These are phyloP conservation scores for Cairneyella variabilis DNA, from an alignment of 495 filamentous ascomycete genomes.

Conservation along the genomic window DNA sequence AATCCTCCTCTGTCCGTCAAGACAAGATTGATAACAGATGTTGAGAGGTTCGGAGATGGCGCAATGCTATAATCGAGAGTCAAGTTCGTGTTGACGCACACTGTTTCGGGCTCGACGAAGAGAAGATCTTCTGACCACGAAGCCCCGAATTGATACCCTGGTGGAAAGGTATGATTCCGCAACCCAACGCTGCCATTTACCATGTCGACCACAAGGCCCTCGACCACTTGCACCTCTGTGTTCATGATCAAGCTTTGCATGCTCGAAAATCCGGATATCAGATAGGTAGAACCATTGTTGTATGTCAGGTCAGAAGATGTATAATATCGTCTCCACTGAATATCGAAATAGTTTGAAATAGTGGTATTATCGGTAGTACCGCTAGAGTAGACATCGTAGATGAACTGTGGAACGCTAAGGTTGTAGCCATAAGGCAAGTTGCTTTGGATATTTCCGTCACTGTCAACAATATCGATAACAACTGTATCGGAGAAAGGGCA, in stretches of 20 bases:
- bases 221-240: constrained; percentile 29
- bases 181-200: constrained; percentile 38
- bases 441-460: neutral
- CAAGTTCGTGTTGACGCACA: constrained; percentile 42
- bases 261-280: constrained; percentile 20
- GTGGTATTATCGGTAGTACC: constrained; percentile 25
- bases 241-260: constrained; percentile 31
- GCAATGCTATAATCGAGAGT: constrained; percentile 39
- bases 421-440: constrained; percentile 17
- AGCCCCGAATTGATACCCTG: constrained; percentile 21
- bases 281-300: constrained; percentile 18
- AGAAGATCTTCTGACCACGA: constrained; percentile 42
- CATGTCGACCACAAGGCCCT: constrained; percentile 42
- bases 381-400: constrained; percentile 32
- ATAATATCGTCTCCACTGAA: constrained; percentile 34
- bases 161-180: constrained; percentile 42
- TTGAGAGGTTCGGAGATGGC: constrained; percentile 1
- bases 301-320: constrained; percentile 3
- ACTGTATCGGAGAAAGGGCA: constrained; percentile 10
- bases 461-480: neutral
- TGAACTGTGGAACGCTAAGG: constrained; percentile 24
- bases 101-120: constrained; percentile 40
- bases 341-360: constrained; percentile 39
- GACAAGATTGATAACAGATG: constrained; percentile 16
- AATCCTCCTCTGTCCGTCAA: constrained; percentile 43